Evolutionary conservation across 2,329 filamentous ascomycete species (phyloP).

Genomic region (Claviceps quebecensis): DNA sequence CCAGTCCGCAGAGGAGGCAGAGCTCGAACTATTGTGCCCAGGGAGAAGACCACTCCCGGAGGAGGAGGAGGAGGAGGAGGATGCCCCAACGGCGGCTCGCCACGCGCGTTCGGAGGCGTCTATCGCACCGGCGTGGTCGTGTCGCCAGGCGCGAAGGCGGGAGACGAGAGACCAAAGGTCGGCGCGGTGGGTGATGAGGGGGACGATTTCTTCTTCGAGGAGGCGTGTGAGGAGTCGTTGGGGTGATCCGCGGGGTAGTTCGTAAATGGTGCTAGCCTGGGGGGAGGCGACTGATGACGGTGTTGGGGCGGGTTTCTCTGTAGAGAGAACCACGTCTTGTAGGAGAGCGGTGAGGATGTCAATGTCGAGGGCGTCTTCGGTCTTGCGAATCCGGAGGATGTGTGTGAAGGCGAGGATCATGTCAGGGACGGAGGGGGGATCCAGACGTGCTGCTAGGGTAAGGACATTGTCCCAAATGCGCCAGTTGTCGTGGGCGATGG

Average conservation of each 20-base stretch:
- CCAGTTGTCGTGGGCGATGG: constrained; percentile 72
- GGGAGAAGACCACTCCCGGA: constrained; percentile 29
- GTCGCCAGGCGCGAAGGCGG: constrained; percentile 58
- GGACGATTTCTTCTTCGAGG: constrained; percentile 60
- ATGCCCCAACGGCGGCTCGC: constrained; percentile 51
- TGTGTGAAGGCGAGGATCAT: constrained; percentile 61
- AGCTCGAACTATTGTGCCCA: constrained; percentile 12
- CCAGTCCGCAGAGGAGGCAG: constrained; percentile 17
- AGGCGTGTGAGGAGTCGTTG: constrained; percentile 54
- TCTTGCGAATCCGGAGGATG: constrained; percentile 62
- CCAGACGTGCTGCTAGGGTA: constrained; percentile 66
- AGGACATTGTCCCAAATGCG: constrained; percentile 96
- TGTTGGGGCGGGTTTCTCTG: constrained; percentile 15
- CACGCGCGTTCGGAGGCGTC: constrained; percentile 83
- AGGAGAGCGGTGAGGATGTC: constrained; percentile 60
- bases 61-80: constrained; percentile 39
- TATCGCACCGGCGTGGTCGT: constrained; percentile 57
- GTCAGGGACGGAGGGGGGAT: constrained; percentile 60
- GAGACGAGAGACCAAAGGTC: constrained; percentile 66
- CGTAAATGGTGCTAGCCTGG: constrained; percentile 15
- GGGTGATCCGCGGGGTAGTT: constrained; percentile 39
- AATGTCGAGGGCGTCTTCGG: constrained; percentile 66
- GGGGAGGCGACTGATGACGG: background rate
- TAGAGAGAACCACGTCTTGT: constrained; percentile 48
- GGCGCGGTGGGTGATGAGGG: constrained; percentile 68